Base-by-base conservation (phyloP, 441 rosid species). In the Gossypium davidsonii region DNA sequence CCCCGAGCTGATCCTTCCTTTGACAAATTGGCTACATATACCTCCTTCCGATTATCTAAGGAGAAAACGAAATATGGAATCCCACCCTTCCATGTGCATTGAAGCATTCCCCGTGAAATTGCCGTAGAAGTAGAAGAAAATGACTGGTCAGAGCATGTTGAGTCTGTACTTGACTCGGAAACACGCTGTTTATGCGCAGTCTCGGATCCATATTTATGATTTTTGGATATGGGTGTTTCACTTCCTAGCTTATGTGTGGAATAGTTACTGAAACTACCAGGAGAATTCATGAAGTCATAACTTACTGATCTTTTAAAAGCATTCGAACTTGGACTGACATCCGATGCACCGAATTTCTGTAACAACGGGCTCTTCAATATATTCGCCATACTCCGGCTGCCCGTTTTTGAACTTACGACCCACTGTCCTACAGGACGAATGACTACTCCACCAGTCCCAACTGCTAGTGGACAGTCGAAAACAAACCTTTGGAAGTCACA, bases 31-130 rank as follows among this genome's bases (percentile, higher is more conserved):
- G 95, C 91, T 28, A 85, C 78, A 73, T 85, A 90, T 18, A 79
- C 82, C 80, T 87, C 83, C 73, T 77, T 86, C 79, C 80, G 85
- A 52, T 85, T 83, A 84, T 89, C 96, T 10, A 89, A n/a, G 21
- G 93, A 89, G 84, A 91, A 93, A 69, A 85, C 90, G 79, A 91
- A 93, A 80, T 80, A 85, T 1, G 94, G 98, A 46, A 61, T 80
- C 71, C 85, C 88, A 77, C 80, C 79, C 63, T 84, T 86, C 97
- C 91, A 88, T 2, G 83, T 77, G 82, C 84, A 84, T 31, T 87
- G 93, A 52, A 93, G 95, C 82, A 85, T 85, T 73, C 97, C 98
- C 67, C 81, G 89, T 78, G 85, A 84, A 66, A 81, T 76, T 21
- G 79, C 34, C 34, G 34, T 23, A 23, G 86, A 78, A n/a, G 82